Percentiles rank a stretch among this genome's conserved stretches.
Conservation (phyloP, 2,329 filamentous ascomycete genomes). For the Trichoderma citrinoviride region DNA sequence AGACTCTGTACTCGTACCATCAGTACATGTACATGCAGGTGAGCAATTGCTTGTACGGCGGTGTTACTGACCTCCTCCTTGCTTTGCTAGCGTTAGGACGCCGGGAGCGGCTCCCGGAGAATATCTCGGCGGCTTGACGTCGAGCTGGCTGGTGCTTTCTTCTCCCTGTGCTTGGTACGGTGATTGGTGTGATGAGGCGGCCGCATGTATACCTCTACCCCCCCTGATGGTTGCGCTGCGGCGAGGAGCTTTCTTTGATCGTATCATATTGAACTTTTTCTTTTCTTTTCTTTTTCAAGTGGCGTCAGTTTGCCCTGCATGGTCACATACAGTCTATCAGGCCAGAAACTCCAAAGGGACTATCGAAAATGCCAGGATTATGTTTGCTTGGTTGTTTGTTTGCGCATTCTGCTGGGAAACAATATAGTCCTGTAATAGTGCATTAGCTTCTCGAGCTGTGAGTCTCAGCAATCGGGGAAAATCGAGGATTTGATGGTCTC, state of each 20-base stretch:
- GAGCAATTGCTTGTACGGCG: neutral
- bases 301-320: neutral
- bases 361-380: neutral
- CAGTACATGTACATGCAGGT: neutral
- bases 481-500: neutral
- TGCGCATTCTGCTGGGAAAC: neutral
- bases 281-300: neutral
- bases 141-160: neutral
- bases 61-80: neutral
- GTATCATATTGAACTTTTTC: neutral
- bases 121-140: neutral
- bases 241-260: too few species aligned
- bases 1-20: neutral
- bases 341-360: neutral
- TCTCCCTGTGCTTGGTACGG: neutral
- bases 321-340: too few species aligned
- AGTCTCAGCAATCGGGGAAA: neutral
- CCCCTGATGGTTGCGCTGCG: neutral
- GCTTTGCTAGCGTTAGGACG: neutral
- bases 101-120: constrained; percentile 11
- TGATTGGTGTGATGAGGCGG: neutral
- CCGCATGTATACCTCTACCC: neutral
- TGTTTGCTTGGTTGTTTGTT: neutral
- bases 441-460: neutral
- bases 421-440: neutral